Percentiles rank a stretch among this genome's conserved stretches.
These are phyloP conservation scores for Syzygium aromaticum DNA, from an alignment of 345 rosid species.

Conservation along the genomic window DNA sequence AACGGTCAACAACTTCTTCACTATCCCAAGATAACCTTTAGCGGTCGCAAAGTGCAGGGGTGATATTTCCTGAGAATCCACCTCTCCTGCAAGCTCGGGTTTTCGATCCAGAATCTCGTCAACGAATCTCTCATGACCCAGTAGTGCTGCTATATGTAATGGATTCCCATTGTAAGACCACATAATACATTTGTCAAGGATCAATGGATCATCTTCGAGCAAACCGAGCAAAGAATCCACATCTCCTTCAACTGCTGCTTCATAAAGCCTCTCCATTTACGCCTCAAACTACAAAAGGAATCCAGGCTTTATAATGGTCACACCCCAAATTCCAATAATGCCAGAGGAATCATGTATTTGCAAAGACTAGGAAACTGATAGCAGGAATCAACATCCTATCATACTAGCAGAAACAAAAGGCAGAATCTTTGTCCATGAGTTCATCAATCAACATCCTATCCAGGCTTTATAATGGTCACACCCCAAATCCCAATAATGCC, in stretches of 20 bases:
- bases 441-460: too few relatives aligned
- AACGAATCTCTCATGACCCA: fast-evolving
- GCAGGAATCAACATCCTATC: neutral
- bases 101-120: neutral
- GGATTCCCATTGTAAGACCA: neutral
- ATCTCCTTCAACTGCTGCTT: neutral
- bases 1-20: fast-evolving
- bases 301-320: neutral
- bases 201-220: fast-evolving
- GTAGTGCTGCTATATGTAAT: neutral
- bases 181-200: neutral
- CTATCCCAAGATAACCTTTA: neutral
- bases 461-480: too few relatives aligned
- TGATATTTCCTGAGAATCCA: neutral
- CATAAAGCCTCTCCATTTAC: neutral
- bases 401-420: neutral
- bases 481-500: too few relatives aligned
- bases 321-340: neutral
- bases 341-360: neutral
- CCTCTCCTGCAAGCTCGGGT: neutral
- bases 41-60: neutral
- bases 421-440: neutral
- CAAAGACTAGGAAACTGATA: neutral
- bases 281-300: neutral
- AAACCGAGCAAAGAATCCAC: neutral